A percentile compares a stretch with the other conserved stretches of the same genome.
phyloP scores from a whole-genome alignment of 257 asterid genomes.

The Solanum bulbocastanum region DNA sequence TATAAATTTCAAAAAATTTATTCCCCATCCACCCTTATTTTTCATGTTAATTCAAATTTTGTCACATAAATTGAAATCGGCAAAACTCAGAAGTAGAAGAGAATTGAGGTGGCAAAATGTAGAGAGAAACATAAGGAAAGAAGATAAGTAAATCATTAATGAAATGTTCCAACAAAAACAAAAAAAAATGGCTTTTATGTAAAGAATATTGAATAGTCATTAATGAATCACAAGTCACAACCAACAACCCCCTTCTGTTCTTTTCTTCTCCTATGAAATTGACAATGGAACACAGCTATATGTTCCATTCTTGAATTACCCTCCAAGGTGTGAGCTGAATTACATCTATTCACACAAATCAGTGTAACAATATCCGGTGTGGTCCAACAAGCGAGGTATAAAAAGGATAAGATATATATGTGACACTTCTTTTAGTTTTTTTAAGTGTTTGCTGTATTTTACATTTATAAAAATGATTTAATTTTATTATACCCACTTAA shows the following conservation, averaged over 20 bases:
- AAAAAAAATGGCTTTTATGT: background rate
- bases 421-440: background rate
- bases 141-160: background rate
- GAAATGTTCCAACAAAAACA: background rate
- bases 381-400: background rate
- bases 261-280: background rate
- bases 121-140: background rate
- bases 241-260: background rate
- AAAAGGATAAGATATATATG: background rate
- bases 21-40: background rate
- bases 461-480: too few relatives aligned
- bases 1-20: background rate
- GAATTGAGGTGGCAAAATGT: background rate
- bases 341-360: background rate
- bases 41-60: background rate
- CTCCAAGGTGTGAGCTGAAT: background rate
- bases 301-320: background rate
- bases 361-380: background rate
- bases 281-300: background rate
- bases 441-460: background rate
- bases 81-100: background rate
- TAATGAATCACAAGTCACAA: background rate
- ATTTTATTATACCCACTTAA: background rate
- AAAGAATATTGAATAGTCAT: background rate
- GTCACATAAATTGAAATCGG: background rate